Evolutionary conservation across 148 eudicot genomes (phyloP).

Genomic region (Amaranthus cruentus): DNA sequence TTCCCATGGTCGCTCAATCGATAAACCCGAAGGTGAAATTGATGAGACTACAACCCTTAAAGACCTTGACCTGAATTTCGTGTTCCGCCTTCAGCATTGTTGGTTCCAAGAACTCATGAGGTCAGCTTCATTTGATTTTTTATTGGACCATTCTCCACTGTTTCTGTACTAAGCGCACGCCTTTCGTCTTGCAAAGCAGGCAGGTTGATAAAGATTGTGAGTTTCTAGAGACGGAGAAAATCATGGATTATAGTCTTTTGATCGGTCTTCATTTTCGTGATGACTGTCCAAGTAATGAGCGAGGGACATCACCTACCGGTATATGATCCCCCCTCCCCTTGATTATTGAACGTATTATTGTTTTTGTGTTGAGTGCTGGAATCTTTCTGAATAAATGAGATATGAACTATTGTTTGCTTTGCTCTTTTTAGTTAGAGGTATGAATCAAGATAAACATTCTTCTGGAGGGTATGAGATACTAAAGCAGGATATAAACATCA

Average conservation of each 20-base stretch:
- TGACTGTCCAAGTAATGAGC: slow-evolving; percentile 28
- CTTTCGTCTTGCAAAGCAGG: slow-evolving; percentile 17
- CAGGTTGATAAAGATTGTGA: slow-evolving; percentile 48
- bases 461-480: slow-evolving; percentile 24
- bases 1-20: slow-evolving; percentile 80
- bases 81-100: slow-evolving; percentile 67
- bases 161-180: slow-evolving; percentile 6
- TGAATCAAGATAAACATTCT: slow-evolving; percentile 22
- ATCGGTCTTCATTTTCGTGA: slow-evolving; percentile 47
- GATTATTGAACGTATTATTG: neutral
- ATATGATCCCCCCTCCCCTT: neutral
- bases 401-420: neutral
- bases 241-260: slow-evolving; percentile 46
- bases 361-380: neutral
- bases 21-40: slow-evolving; percentile 82
- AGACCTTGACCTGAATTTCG: slow-evolving; percentile 89
- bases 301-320: slow-evolving; percentile 33
- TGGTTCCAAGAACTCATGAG: slow-evolving; percentile 90
- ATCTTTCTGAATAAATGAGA: neutral
- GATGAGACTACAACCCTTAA: slow-evolving; percentile 95
- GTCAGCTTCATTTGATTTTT: slow-evolving; percentile 36
- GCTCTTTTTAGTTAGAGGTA: slow-evolving; percentile 15
- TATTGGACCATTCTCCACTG: neutral
- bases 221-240: slow-evolving; percentile 43
- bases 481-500: slow-evolving; percentile 26